Evolutionary conservation across 495 filamentous ascomycete genomes (phyloP).

Genomic region (Hypoxylon fragiforme): DNA sequence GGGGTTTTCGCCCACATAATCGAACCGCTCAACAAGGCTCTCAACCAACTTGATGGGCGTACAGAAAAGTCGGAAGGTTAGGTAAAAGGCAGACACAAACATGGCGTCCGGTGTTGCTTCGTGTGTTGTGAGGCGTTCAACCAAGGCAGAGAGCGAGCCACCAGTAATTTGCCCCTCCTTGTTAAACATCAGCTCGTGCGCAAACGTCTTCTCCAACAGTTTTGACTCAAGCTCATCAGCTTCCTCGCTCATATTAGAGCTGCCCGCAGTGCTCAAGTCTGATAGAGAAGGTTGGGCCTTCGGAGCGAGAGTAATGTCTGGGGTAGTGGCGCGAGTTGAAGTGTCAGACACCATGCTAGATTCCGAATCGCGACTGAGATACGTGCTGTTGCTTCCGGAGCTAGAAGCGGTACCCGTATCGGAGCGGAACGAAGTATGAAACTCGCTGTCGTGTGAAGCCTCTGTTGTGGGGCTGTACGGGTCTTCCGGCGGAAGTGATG

Average conservation of each 20-base stretch:
- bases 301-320: slow-evolving; percentile 59
- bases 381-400: slow-evolving; percentile 68
- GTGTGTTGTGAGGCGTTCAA: slow-evolving; percentile 91
- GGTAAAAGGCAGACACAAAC: slow-evolving; percentile 94
- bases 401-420: slow-evolving; percentile 57
- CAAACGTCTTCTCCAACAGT: slow-evolving; percentile 80
- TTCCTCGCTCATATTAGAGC: slow-evolving; percentile 70
- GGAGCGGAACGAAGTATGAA: slow-evolving; percentile 48
- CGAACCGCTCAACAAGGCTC: slow-evolving; percentile 83
- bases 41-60: slow-evolving; percentile 78
- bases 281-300: slow-evolving; percentile 55
- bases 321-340: slow-evolving; percentile 89
- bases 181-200: slow-evolving; percentile 87
- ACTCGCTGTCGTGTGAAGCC: slow-evolving; percentile 47
- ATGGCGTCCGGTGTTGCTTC: slow-evolving; percentile 90
- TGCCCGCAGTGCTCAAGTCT: slow-evolving; percentile 59
- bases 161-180: slow-evolving; percentile 95
- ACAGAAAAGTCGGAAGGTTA: slow-evolving; percentile 95
- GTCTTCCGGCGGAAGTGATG: slow-evolving; percentile 44
- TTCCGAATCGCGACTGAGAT: slow-evolving; percentile 79
- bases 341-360: slow-evolving; percentile 76
- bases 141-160: slow-evolving; percentile 85
- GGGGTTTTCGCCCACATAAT: slow-evolving; percentile 81
- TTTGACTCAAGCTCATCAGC: slow-evolving; percentile 77
- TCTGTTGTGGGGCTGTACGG: slow-evolving; percentile 53